phyloP scores from a whole-genome alignment of 148 eudicot genomes.

The Vaccinium darrowii region DNA sequence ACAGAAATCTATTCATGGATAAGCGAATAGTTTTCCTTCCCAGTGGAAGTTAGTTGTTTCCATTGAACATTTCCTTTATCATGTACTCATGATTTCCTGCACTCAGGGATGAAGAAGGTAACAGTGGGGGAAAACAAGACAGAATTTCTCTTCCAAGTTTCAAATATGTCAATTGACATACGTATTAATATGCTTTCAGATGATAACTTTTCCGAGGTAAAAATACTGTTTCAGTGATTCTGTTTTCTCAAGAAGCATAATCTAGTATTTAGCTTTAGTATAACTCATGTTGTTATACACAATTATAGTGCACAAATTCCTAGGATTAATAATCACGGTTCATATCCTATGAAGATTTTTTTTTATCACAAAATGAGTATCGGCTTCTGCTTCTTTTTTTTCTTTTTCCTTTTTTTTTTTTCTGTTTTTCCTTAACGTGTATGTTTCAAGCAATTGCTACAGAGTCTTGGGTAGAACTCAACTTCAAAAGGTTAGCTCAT shows the following conservation, averaged over 20 bases:
- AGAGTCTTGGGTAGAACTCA: no score
- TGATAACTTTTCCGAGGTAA: constrained; percentile 75
- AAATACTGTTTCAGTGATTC: neutral
- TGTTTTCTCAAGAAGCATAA: neutral
- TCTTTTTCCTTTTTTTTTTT: no score
- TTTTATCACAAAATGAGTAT: no score
- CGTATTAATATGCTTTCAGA: constrained; percentile 62
- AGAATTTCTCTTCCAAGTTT: constrained; percentile 47
- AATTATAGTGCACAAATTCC: neutral
- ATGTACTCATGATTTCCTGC: neutral
- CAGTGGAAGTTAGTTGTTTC: neutral
- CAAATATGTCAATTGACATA: constrained; percentile 43
- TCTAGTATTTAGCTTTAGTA: no score
- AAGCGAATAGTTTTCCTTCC: neutral
- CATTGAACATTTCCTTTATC: neutral
- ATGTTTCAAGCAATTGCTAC: no score
- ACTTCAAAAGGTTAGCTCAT: no score
- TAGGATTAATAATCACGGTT: neutral
- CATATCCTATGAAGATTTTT: neutral
- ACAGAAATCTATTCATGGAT: constrained; percentile 1
- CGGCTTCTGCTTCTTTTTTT: no score
- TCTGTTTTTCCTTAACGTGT: neutral
- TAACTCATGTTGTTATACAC: no score
- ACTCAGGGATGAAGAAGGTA: constrained; percentile 50
- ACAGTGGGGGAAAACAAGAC: constrained; percentile 29